Evolutionary conservation across 768 basidiomycete species (phyloP).

Genomic region (Termitomyces sp.): DNA sequence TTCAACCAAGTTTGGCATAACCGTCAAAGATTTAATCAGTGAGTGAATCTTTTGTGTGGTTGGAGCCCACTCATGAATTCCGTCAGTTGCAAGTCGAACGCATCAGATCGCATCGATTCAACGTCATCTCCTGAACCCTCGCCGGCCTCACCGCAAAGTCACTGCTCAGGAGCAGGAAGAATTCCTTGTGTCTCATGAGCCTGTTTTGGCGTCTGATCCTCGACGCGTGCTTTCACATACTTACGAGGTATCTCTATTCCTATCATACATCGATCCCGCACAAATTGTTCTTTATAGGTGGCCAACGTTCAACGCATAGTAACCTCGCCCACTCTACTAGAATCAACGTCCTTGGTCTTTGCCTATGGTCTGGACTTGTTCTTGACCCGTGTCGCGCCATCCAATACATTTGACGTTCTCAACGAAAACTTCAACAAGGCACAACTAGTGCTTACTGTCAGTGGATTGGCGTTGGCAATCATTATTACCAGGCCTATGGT

Average conservation of each 20-base stretch:
- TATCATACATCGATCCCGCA: not conserved
- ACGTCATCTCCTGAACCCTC: slow-evolving; percentile 73
- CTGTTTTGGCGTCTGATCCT: slow-evolving; percentile 72
- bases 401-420: slow-evolving; percentile 89
- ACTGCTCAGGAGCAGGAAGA: slow-evolving; percentile 82
- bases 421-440: slow-evolving; percentile 91
- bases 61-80: not conserved
- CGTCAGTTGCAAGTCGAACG: slow-evolving; percentile 70
- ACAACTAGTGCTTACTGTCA: slow-evolving; percentile 83
- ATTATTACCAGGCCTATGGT: slow-evolving; percentile 83
- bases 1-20: slow-evolving; percentile 84
- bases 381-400: slow-evolving; percentile 79
- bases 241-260: slow-evolving; percentile 33
- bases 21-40: slow-evolving; percentile 86
- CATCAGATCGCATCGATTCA: slow-evolving; percentile 75
- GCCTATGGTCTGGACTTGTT: slow-evolving; percentile 89
- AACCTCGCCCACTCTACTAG: slow-evolving; percentile 81
- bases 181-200: slow-evolving; percentile 81
- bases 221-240: slow-evolving; percentile 46
- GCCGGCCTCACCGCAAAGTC: slow-evolving; percentile 73
- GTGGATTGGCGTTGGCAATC: slow-evolving; percentile 71
- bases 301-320: slow-evolving; percentile 64
- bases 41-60: not conserved
- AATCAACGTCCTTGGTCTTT: slow-evolving; percentile 89
- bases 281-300: slow-evolving; percentile 42